Conservation (phyloP, 2,329 filamentous ascomycete species). For the Bipolaris gigantea region DNA sequence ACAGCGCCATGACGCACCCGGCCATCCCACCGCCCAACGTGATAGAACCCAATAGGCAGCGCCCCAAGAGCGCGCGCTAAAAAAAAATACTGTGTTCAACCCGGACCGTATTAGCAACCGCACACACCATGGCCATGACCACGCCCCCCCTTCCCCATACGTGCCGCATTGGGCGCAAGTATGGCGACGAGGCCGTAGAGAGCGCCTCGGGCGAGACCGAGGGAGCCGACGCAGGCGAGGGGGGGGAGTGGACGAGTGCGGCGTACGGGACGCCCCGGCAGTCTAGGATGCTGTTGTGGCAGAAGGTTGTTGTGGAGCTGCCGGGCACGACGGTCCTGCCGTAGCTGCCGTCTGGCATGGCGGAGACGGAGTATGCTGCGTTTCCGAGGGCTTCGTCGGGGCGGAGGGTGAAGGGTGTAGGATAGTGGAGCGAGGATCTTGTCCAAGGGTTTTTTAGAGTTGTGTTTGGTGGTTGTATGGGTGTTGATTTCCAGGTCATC, state of each 20-base stretch:
- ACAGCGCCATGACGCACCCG: slow-evolving; percentile 31
- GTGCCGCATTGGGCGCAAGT: slow-evolving; percentile 55
- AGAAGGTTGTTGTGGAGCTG: slow-evolving; percentile 57
- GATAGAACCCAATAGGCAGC: slow-evolving; percentile 36
- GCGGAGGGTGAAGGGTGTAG: neutral
- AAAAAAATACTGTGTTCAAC: slow-evolving; percentile 39
- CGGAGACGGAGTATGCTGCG: slow-evolving; percentile 23
- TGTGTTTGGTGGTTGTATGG: neutral
- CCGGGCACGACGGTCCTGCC: slow-evolving; percentile 59
- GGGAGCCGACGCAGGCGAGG: slow-evolving; percentile 61
- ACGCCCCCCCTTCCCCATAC: slow-evolving; percentile 51
- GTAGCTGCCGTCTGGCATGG: slow-evolving; percentile 57
- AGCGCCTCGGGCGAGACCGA: slow-evolving; percentile 56
- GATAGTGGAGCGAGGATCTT: neutral
- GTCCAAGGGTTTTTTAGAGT: neutral
- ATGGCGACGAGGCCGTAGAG: slow-evolving; percentile 57
- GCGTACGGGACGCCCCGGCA: slow-evolving; percentile 65
- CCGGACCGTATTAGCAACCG: slow-evolving; percentile 27
- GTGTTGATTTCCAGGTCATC: neutral
- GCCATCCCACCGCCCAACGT: slow-evolving; percentile 37
- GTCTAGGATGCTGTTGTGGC: slow-evolving; percentile 57
- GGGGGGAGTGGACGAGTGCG: slow-evolving; percentile 58
- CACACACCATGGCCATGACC: slow-evolving; percentile 40
- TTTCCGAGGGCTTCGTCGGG: slow-evolving; percentile 17
- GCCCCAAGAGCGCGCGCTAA: slow-evolving; percentile 31